Evolutionary conservation across 352 stramenopile species (phyloP), one percentile per base, ranked within the genome.

Genomic region (Plasmopara halstedii): DNA sequence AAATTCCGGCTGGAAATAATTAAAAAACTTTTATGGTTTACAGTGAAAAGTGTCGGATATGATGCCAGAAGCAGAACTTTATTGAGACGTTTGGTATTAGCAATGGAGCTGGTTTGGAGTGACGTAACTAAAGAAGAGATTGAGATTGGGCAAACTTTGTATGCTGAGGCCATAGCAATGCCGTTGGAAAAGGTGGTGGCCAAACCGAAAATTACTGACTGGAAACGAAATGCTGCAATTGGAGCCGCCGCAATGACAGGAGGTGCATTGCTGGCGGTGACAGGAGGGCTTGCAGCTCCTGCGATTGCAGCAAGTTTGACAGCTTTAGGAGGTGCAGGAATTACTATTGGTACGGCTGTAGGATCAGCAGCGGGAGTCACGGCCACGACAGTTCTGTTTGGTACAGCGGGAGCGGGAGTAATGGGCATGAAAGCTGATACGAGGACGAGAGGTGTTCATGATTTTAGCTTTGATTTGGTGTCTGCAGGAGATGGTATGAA

Each of bases 401-500:
- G 82, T 0, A 90, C 82, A 1, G 75, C 82, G 0, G 82, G 82
- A 7, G 82, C 79, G 2, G 79, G 82, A 2, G 69, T 93, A 6
- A 68, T 87, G 17, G 82, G 82, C 0, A 77, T 85, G 61, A 93
- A 93, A 58, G 80, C 74, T 6, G 82, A 93, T 31, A 70, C 67
- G 0, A 64, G 82, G 8, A 91, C 79, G 1, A 62, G 73, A 25
- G 77, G 79, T 1, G 78, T 93, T 0, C 76, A 89, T 33, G 71
- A 90, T 32, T 89, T 93, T 46, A 62, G 67, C 31, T 93, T 93
- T 43, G 79, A 93, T 48, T 61, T 93, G 17, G 58, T 93, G 8
- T 84, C 82, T 9, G 63, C 79, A 0, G 82, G 82, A 27, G 76
- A 89, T 31, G 74, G 82, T 18, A 90, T 93, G 82, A 88, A 89